Conservation (phyloP, 768 basidiomycete genomes). For the Rhodotorula sphaerocarpa region DNA sequence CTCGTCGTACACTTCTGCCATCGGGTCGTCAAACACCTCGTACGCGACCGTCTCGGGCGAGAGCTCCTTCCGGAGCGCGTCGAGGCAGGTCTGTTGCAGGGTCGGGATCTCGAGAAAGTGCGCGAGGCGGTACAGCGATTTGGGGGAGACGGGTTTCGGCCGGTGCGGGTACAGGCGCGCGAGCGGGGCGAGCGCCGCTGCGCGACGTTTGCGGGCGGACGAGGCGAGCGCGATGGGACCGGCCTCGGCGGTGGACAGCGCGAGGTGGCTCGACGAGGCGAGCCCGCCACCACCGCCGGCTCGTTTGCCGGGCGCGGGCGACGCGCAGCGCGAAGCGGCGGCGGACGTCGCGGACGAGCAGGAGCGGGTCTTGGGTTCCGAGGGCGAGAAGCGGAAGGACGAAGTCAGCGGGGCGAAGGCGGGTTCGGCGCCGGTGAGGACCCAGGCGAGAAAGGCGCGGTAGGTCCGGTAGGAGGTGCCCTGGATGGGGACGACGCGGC, state of each 20-base stretch:
- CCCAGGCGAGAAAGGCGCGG: conserved; percentile 11
- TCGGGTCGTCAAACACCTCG: conserved; percentile 4
- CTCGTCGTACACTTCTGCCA: conserved; percentile 12
- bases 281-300: too few species aligned
- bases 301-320: too few species aligned
- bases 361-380: background rate
- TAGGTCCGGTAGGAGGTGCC: conserved; percentile 13
- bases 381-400: conserved; percentile 5
- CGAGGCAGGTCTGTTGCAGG: background rate
- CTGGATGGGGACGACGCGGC: conserved; percentile 9
- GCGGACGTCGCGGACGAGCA: background rate
- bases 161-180: background rate
- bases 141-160: conserved; percentile 6
- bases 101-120: conserved; percentile 23
- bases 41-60: background rate
- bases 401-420: conserved; percentile 17
- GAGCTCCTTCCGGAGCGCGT: background rate
- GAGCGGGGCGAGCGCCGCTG: background rate
- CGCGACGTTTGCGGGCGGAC: background rate
- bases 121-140: conserved; percentile 19
- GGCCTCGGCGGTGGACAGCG: too few species aligned
- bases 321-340: too few species aligned
- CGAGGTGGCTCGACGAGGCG: background rate
- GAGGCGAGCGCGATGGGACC: background rate
- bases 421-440: background rate